These are phyloP conservation scores for Mortierella sp. DNA, from an alignment of 371 early-diverging fungal genomes.

Conservation along the genomic window DNA sequence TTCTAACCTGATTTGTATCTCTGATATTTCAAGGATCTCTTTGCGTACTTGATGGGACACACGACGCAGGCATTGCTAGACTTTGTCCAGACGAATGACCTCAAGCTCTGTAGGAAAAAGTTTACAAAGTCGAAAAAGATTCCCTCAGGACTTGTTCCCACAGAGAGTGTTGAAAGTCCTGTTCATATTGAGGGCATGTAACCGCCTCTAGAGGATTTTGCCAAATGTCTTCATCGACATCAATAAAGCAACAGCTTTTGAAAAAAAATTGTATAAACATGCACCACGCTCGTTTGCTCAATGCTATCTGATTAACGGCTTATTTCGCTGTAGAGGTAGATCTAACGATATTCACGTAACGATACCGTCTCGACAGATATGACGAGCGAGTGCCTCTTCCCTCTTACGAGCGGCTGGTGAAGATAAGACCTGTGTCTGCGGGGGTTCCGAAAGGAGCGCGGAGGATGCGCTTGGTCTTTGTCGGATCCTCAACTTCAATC, in stretches of 20 bases:
- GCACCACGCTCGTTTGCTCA: too few relatives aligned
- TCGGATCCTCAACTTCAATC: conserved; percentile 35
- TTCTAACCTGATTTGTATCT: not conserved
- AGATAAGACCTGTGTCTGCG: conserved; percentile 18
- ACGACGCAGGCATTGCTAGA: conserved; percentile 61
- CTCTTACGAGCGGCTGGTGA: conserved; percentile 19
- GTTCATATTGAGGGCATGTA: conserved; percentile 37
- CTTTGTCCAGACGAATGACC: conserved; percentile 58
- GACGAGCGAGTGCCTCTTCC: too few relatives aligned
- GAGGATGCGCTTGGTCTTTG: conserved; percentile 17
- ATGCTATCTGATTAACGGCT: too few relatives aligned
- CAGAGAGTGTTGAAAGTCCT: conserved; percentile 42
- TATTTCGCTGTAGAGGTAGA: too few relatives aligned
- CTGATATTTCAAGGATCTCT: conserved; percentile 50
- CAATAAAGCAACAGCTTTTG: not conserved
- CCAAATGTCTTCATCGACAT: not conserved
- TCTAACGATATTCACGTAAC: too few relatives aligned
- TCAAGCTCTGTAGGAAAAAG: conserved; percentile 61
- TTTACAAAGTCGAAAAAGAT: conserved; percentile 59
- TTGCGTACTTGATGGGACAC: conserved; percentile 59
- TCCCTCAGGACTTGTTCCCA: conserved; percentile 54
- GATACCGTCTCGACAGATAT: too few relatives aligned
- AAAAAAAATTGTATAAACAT: too few relatives aligned
- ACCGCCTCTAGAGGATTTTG: too few relatives aligned
- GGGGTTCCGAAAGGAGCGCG: conserved; percentile 19